A percentile compares a stretch with the other conserved stretches of the same genome.
phyloP scores from a whole-genome alignment of 2,329 filamentous ascomycete species.

The Hymenoscyphus linearis region DNA sequence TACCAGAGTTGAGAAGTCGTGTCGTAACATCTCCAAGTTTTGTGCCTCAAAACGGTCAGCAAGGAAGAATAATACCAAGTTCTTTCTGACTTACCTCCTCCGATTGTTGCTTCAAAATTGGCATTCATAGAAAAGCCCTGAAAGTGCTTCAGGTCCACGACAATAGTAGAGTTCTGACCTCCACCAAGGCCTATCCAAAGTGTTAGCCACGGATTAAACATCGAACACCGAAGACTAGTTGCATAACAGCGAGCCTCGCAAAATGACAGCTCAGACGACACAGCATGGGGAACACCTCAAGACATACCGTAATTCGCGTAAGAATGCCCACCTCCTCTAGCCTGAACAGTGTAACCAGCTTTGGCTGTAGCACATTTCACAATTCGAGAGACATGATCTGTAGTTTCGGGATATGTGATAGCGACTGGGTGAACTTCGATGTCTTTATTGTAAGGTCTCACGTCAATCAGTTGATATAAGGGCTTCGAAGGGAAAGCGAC shows the following conservation, averaged over 20 bases:
- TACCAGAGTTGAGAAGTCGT: conserved; percentile 44
- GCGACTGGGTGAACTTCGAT: conserved; percentile 19
- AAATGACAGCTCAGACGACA: background rate
- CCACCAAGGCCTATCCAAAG: conserved; percentile 37
- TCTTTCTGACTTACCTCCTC: conserved; percentile 34
- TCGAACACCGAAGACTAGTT: background rate
- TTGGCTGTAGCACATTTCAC: conserved; percentile 40
- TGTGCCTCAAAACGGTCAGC: conserved; percentile 29
- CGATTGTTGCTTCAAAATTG: conserved; percentile 51
- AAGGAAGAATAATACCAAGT: background rate
- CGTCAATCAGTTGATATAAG: conserved; percentile 16
- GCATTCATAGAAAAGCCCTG: conserved; percentile 48
- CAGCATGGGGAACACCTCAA: background rate
- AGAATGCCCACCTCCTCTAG: conserved; percentile 48
- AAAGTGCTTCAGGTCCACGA: conserved; percentile 50
- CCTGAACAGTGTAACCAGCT: conserved; percentile 38
- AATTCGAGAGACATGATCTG: conserved; percentile 37
- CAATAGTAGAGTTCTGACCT: conserved; percentile 45
- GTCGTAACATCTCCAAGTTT: conserved; percentile 47
- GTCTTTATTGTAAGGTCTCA: conserved; percentile 24
- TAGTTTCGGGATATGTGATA: conserved; percentile 26
- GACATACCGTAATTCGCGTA: conserved; percentile 40
- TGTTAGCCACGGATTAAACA: background rate
- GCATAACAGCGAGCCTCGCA: background rate
- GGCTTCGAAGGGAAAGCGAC: conserved; percentile 20